These are phyloP conservation scores for Botrytis pseudocinerea DNA, from an alignment of 2,329 filamentous ascomycete species.

Conservation along the genomic window DNA sequence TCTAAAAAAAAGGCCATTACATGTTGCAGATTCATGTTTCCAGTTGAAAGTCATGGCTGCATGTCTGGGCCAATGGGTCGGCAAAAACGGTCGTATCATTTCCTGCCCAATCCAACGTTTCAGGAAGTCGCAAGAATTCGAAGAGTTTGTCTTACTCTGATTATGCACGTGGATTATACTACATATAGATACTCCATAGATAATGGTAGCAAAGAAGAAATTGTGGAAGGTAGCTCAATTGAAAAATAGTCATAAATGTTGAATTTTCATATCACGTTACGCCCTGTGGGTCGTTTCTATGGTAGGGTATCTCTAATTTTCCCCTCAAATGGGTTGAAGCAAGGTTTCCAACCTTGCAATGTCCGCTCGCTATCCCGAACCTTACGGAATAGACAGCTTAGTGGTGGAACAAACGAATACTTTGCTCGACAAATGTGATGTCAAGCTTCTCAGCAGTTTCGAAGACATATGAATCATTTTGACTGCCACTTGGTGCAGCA, in stretches of 20 bases:
- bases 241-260: slow-evolving; percentile 12
- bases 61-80: background rate
- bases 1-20: slow-evolving; percentile 7
- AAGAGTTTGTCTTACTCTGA: background rate
- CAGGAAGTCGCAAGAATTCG: background rate
- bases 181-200: background rate
- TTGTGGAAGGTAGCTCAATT: background rate
- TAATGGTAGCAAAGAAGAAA: background rate
- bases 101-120: background rate
- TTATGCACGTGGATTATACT: background rate
- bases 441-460: slow-evolving; percentile 88
- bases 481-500: slow-evolving; percentile 86
- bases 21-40: slow-evolving; percentile 1
- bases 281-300: slow-evolving; percentile 16
- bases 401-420: slow-evolving; percentile 91
- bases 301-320: slow-evolving; percentile 26
- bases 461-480: slow-evolving; percentile 80
- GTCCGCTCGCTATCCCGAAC: slow-evolving; percentile 13
- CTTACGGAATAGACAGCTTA: slow-evolving; percentile 47
- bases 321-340: slow-evolving; percentile 13
- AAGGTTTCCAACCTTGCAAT: slow-evolving; percentile 28
- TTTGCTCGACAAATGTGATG: slow-evolving; percentile 95
- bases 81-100: background rate
- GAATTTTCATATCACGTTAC: slow-evolving; percentile 21
- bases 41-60: slow-evolving; percentile 3